Base-by-base conservation (phyloP, 1,284 basidiomycete genomes). In the Ceratobasidium sp. region DNA sequence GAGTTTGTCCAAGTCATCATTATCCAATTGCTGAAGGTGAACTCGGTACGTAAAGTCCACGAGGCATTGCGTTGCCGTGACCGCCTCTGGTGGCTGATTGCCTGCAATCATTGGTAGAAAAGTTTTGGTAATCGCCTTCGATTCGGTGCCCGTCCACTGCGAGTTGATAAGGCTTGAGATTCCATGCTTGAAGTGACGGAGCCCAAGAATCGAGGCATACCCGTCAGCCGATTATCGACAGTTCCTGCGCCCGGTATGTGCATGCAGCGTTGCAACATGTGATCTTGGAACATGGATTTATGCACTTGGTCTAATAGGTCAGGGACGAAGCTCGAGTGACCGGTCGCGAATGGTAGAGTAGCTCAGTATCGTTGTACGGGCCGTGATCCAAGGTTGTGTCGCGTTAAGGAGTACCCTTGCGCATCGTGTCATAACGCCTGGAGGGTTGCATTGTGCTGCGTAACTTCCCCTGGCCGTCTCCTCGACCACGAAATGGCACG, bases 41-140 rank as follows among this genome's bases (percentile, higher is more conserved):
- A 64, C 46, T 33, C n/a, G 50, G 65, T 54, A 84, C 8, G 86
- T 79, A 77, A 86, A 87, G 77, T 87, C 85, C 0, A 87, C 81
- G 0, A 86, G 6, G 1, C 81, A 80, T 0, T 79, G 68, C 1
- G 79, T 79, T 3, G 80, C 81, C 4, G 33, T 20, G 1, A 82
- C 60, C 14, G 80, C 79, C 16, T 73, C 38, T 0, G 48, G 12
- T 0, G n/a, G 41, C 27, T 23, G 38, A 16, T 14, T 50, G 6
- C 64, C 64, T 14, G 64, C 64, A 18, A 66, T 44, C 46, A 66
- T 41, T n/a, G 64, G 64, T 23, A 78, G 1, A 16, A 79, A 74
- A 0, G 68, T 64, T 20, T 52, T 46, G n/a, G 73, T 69, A 27
- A 76, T 64, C 5, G 50, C 23, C 20, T 73, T 67, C 44, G 65